Evolutionary conservation across 2,329 filamentous ascomycete species (phyloP).

Genomic region (Neurospora sp.): DNA sequence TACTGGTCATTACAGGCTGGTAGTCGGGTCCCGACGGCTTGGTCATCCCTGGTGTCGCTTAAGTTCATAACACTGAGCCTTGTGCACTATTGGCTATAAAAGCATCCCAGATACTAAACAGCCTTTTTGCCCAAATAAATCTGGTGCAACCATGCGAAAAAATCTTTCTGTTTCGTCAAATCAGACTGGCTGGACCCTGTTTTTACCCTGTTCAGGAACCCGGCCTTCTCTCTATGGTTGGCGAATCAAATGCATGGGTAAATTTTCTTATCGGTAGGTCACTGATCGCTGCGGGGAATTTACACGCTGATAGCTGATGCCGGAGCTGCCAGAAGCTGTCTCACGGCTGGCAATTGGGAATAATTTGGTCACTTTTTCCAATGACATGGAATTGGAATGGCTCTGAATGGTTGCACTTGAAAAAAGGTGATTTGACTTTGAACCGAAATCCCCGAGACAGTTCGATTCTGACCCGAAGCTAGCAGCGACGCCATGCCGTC

Average conservation of each 20-base stretch:
- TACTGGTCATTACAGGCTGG: too few relatives aligned
- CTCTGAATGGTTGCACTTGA: neutral
- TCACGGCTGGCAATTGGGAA: neutral
- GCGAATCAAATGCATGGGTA: neutral
- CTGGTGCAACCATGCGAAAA: too few relatives aligned
- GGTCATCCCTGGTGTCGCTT: too few relatives aligned
- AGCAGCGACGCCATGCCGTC: neutral
- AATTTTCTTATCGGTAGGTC: constrained; percentile 12
- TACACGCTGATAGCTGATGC: neutral
- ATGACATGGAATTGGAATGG: neutral
- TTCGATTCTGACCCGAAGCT: neutral
- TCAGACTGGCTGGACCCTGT: too few relatives aligned
- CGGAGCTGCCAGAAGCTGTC: neutral
- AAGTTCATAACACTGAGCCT: too few relatives aligned
- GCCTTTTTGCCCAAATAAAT: too few relatives aligned
- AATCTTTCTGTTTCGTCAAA: too few relatives aligned
- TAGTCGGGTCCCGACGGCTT: too few relatives aligned
- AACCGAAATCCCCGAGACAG: neutral
- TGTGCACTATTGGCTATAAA: too few relatives aligned
- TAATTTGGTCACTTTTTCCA: neutral
- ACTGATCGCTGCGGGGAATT: neutral
- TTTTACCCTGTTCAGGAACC: too few relatives aligned
- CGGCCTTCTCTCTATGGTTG: too few relatives aligned
- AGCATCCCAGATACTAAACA: too few relatives aligned
- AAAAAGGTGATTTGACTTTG: neutral